Base-by-base conservation (phyloP, 1,284 basidiomycete species). In the Malassezia furfur region DNA sequence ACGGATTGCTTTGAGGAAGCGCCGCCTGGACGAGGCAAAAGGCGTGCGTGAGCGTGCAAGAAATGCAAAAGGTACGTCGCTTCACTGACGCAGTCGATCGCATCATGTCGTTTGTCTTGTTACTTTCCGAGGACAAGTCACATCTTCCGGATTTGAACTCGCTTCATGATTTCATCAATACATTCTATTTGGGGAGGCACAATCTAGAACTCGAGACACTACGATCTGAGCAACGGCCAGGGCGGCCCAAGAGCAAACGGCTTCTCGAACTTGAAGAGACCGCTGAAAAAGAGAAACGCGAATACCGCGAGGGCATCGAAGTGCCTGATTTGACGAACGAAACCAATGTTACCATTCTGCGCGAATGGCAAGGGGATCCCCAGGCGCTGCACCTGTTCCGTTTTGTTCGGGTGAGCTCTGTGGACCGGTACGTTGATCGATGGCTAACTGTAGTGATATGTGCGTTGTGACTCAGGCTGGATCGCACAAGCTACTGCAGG, bases 291-390 rank as follows among this genome's bases (percentile, higher is more conserved):
- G 72, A 73, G 44, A 31, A 48, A 25, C 54, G 57, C 22, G 70
- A 73, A 32, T 74, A 74, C 53, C 45, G 48, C 22, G 61, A 68
- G 19, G 68, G 69, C 15, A 64, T 74, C 30, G 67, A 68, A 36
- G 50, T 73, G 0, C 72, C 72, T 0, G 72, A 74, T 34, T 59
- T 74, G 15, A 61, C 58, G 47, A 64, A 59, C 43, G 40, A 46
- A 3, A 63, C 50, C 48, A 74, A 74, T 37, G 72, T 74, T 36
- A 50, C 51, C 19, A 52, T 72, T 5, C 57, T 74, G 2, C 55
- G 72, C 6, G 60, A 67, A 15, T 74, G 72, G 72, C 52, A 70
- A 28, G 72, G 72, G 6, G 69, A 73, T 48, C 62, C 63, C 10
- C 70, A 73, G 50, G 65, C 64, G 15, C 44, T 72, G 15, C 63